A percentile compares a stretch with the other conserved stretches of the same genome.
These are phyloP conservation scores for Oryza nivara DNA, from an alignment of 176 grass and related monocot genomes.

Conservation along the genomic window DNA sequence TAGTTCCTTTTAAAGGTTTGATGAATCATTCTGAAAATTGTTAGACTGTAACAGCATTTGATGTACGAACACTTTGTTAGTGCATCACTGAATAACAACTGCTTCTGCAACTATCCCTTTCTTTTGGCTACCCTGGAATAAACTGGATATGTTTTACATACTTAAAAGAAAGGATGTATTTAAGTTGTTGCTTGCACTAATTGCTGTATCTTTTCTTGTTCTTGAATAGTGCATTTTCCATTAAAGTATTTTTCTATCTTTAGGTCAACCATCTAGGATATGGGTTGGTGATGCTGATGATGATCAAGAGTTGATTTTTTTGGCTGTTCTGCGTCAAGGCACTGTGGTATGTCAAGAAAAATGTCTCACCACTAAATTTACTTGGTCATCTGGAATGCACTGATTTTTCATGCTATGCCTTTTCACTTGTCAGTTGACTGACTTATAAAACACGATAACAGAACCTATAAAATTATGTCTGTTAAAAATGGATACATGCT, in stretches of 20 bases:
- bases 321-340: constrained; percentile 71
- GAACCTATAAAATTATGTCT: constrained; percentile 19
- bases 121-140: too few relatives aligned
- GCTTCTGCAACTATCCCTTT: too few relatives aligned
- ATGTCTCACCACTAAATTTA: constrained; percentile 26
- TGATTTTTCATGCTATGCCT: constrained; percentile 24
- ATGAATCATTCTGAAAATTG: constrained; percentile 6
- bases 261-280: constrained; percentile 69
- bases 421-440: constrained; percentile 9
- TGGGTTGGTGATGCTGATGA: constrained; percentile 79
- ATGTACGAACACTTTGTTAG: constrained; percentile 1
- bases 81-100: too few relatives aligned
- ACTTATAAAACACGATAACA: constrained; percentile 11
- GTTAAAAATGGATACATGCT: background rate
- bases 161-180: too few relatives aligned
- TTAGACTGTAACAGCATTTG: background rate
- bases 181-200: too few relatives aligned
- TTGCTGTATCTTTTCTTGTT: too few relatives aligned
- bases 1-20: background rate
- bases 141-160: too few relatives aligned
- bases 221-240: too few relatives aligned
- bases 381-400: constrained; percentile 18
- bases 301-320: constrained; percentile 74
- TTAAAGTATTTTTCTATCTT: constrained; percentile 30
- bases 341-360: constrained; percentile 52